phyloP scores from a whole-genome alignment of 176 grass and related monocot genomes.

The Paspalum vaginatum region DNA sequence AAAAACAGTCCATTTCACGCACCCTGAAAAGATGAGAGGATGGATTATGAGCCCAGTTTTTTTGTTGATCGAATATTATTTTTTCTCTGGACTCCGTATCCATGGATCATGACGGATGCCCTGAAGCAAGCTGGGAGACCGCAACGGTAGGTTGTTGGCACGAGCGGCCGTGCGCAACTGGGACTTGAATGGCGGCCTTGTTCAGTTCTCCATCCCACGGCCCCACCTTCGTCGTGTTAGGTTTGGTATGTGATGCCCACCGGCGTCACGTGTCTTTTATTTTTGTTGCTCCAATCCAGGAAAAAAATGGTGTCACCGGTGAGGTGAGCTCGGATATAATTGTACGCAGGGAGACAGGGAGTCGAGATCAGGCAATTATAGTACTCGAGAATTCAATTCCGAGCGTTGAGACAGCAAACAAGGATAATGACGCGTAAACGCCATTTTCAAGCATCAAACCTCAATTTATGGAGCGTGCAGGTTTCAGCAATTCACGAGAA shows the following conservation, averaged over 20 bases:
- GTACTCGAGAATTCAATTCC: not conserved
- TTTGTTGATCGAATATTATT: too few species aligned
- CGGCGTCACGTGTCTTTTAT: not conserved
- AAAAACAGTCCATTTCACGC: too few species aligned
- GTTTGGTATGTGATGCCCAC: not conserved
- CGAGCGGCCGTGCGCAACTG: not conserved
- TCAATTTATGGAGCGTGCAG: not conserved
- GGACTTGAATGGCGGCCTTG: not conserved
- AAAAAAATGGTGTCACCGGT: slow-evolving; percentile 23
- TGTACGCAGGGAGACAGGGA: not conserved
- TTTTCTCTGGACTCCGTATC: too few species aligned
- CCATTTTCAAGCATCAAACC: not conserved
- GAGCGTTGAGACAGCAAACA: not conserved
- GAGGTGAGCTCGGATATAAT: not conserved
- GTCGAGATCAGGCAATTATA: not conserved
- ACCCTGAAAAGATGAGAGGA: too few species aligned
- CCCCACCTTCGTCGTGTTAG: too few species aligned
- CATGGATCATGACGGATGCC: too few species aligned
- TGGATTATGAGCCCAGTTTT: too few species aligned
- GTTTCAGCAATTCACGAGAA: not conserved
- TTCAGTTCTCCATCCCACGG: too few species aligned
- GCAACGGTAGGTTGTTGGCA: not conserved
- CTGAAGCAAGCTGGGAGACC: not conserved
- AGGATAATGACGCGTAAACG: not conserved
- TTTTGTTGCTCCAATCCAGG: not conserved